These are phyloP conservation scores for Colletotrichum brevisporum DNA, from an alignment of 2,329 filamentous ascomycete genomes.

Conservation along the genomic window DNA sequence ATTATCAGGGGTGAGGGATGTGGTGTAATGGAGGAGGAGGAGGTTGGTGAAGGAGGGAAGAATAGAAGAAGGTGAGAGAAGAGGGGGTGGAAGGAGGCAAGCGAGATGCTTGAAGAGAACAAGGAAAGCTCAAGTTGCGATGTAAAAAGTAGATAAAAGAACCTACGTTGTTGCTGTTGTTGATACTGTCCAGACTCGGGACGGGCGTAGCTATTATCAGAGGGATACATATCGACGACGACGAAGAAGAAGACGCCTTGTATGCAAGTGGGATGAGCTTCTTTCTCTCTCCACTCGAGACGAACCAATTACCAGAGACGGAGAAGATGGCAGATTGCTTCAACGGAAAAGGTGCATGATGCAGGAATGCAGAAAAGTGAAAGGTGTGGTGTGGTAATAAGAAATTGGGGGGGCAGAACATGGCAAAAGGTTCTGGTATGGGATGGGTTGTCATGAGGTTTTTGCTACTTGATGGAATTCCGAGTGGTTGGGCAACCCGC, in stretches of 20 bases:
- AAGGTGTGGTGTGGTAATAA: not conserved
- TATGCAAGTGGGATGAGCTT: constrained; percentile 25
- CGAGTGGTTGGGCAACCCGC: constrained; percentile 33
- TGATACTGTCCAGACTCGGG: constrained; percentile 30
- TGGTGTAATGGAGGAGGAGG: constrained; percentile 16
- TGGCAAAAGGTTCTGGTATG: constrained; percentile 4
- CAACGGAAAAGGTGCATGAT: constrained; percentile 30
- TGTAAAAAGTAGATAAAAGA: constrained; percentile 7
- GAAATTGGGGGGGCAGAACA: not conserved
- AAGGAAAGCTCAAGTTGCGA: constrained; percentile 1
- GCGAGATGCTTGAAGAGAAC: not conserved
- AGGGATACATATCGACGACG: constrained; percentile 34
- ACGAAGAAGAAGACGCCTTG: constrained; percentile 10
- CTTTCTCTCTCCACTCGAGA: constrained; percentile 21
- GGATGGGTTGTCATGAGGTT: constrained; percentile 32
- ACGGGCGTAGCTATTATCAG: constrained; percentile 17
- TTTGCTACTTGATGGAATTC: constrained; percentile 27
- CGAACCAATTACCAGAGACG: constrained; percentile 27
- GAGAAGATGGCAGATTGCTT: constrained; percentile 12
- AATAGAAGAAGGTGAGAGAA: constrained; percentile 9
- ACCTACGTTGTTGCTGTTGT: constrained; percentile 36
- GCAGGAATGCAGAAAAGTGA: constrained; percentile 10
- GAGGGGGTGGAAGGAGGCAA: too few relatives aligned
- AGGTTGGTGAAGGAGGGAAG: constrained; percentile 1
- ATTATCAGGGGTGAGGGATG: constrained; percentile 13